A percentile compares a stretch with the other conserved stretches of the same genome.
Evolutionary conservation across 257 asterid species (phyloP).

Genomic region (Craterostigma plantagineum): DNA sequence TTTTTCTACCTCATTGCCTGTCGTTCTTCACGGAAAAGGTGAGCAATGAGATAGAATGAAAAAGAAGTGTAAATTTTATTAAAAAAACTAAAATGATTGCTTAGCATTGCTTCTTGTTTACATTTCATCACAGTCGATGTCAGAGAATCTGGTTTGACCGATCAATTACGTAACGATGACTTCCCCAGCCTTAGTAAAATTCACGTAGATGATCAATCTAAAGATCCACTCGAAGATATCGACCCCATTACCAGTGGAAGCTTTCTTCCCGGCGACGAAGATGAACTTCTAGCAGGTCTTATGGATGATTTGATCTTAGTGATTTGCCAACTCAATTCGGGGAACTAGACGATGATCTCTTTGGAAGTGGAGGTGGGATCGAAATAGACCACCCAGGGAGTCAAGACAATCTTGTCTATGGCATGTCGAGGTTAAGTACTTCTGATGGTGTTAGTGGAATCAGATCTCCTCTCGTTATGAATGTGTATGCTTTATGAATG

Average conservation of each 20-base stretch:
- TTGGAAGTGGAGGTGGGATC: slow-evolving; percentile 89
- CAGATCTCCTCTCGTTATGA: slow-evolving; percentile 27
- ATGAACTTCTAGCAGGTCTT: slow-evolving; percentile 79
- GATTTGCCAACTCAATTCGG: slow-evolving; percentile 83
- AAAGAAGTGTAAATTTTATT: neutral
- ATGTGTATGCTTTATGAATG: slow-evolving; percentile 37
- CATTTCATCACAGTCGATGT: slow-evolving; percentile 49
- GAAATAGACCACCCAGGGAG: slow-evolving; percentile 60
- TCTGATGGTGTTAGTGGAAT: slow-evolving; percentile 53
- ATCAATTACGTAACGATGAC: slow-evolving; percentile 31
- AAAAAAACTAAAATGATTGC: neutral
- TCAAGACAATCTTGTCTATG: slow-evolving; percentile 36
- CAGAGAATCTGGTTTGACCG: slow-evolving; percentile 21
- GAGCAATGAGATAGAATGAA: slow-evolving; percentile 9
- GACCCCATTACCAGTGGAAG: slow-evolving; percentile 25
- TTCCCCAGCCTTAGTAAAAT: slow-evolving; percentile 29
- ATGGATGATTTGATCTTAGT: slow-evolving; percentile 82
- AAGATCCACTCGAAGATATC: slow-evolving; percentile 37
- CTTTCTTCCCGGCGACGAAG: slow-evolving; percentile 87
- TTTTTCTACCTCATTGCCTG: slow-evolving; percentile 81
- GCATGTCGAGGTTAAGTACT: slow-evolving; percentile 34
- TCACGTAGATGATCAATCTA: slow-evolving; percentile 19
- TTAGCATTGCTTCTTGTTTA: neutral
- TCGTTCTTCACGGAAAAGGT: slow-evolving; percentile 53
- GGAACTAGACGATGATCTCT: slow-evolving; percentile 90